phyloP scores from a whole-genome alignment of 257 asterid species.

The Gentiana straminea region DNA sequence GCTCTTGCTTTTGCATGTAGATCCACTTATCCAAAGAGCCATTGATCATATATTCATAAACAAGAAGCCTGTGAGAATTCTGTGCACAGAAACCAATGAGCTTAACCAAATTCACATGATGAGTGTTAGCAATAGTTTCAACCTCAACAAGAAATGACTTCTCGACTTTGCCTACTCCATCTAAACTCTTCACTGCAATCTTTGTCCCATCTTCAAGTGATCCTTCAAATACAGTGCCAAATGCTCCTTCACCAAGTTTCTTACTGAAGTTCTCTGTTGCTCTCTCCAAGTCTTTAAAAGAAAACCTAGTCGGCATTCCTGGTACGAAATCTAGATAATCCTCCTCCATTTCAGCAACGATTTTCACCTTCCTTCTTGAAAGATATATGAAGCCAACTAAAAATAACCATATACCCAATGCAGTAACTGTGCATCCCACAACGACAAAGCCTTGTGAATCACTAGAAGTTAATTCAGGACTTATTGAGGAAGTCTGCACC shows the following conservation, averaged over 20 bases:
- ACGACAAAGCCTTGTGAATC: slow-evolving; percentile 2
- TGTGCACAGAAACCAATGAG: slow-evolving; percentile 22
- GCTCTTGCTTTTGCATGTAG: slow-evolving; percentile 2
- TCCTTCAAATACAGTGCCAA: slow-evolving; percentile 23
- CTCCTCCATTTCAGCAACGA: slow-evolving; percentile 10
- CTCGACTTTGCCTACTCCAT: slow-evolving; percentile 20
- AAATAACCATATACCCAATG: not conserved
- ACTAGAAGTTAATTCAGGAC: not conserved
- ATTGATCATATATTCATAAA: slow-evolving; percentile 21
- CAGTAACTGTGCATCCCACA: slow-evolving; percentile 8
- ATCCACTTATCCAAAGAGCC: slow-evolving; percentile 27
- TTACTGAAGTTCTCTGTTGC: slow-evolving; percentile 15
- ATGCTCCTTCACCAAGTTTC: slow-evolving; percentile 23
- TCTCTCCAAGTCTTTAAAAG: slow-evolving; percentile 12
- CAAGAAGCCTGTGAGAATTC: slow-evolving; percentile 22
- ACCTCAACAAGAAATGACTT: slow-evolving; percentile 23
- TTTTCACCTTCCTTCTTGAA: slow-evolving; percentile 6
- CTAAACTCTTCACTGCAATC: slow-evolving; percentile 24
- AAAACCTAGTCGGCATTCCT: slow-evolving; percentile 22
- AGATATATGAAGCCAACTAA: slow-evolving; percentile 5
- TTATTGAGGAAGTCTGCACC: slow-evolving; percentile 11
- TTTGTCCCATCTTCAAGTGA: slow-evolving; percentile 15
- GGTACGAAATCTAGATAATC: slow-evolving; percentile 18
- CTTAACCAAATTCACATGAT: slow-evolving; percentile 20
- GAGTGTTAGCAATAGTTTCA: slow-evolving; percentile 20